Percentiles rank a stretch among this genome's conserved stretches.
phyloP scores from a whole-genome alignment of 2,329 filamentous ascomycete species.

The Herpomyces periplanetae region DNA sequence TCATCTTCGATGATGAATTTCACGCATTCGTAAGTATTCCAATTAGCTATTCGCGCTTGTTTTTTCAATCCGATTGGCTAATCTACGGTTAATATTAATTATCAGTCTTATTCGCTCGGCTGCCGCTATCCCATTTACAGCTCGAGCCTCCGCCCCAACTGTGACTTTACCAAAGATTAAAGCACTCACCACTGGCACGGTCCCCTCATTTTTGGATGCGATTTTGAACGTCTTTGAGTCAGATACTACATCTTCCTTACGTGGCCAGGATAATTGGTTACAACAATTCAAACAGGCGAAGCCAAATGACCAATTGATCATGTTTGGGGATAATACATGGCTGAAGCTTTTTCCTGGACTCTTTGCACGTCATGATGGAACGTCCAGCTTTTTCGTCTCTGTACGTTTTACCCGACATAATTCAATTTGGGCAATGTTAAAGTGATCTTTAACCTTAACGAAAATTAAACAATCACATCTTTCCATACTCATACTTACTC shows the following conservation, averaged over 20 bases:
- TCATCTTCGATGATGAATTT: constrained; percentile 41
- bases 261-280: constrained; percentile 74
- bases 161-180: constrained; percentile 96
- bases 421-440: not conserved
- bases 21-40: constrained; percentile 29
- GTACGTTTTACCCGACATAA: constrained; percentile 20
- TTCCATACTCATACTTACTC: constrained; percentile 1
- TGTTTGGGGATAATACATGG: constrained; percentile 97
- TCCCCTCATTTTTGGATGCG: constrained; percentile 87
- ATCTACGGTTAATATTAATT: constrained; percentile 3
- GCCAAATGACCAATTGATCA: constrained; percentile 30
- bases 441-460: not conserved
- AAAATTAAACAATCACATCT: not conserved
- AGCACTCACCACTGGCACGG: constrained; percentile 80
- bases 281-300: constrained; percentile 57
- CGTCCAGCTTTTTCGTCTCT: constrained; percentile 88
- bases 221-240: constrained; percentile 87
- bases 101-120: constrained; percentile 42
- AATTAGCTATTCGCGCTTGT: constrained; percentile 1
- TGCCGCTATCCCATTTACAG: constrained; percentile 60
- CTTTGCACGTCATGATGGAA: constrained; percentile 60
- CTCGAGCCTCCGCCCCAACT: constrained; percentile 75
- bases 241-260: constrained; percentile 55
- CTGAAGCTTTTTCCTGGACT: constrained; percentile 68
- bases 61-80: constrained; percentile 1